Evolutionary conservation across 768 basidiomycete species (phyloP).

Genomic region (Gautieria morchelliformis): DNA sequence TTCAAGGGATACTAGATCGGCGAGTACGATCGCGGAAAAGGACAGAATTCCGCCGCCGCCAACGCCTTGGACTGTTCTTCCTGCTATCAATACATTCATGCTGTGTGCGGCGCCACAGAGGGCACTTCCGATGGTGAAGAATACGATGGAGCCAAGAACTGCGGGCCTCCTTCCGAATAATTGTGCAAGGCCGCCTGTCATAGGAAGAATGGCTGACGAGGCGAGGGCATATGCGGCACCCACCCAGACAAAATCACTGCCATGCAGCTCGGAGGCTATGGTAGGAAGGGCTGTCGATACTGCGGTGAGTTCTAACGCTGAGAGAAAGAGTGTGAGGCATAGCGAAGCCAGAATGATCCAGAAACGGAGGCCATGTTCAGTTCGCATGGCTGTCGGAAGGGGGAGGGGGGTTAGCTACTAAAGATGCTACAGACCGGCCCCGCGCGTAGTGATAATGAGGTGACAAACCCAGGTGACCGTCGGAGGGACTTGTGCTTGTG

Average conservation of each 20-base stretch:
- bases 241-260: slow-evolving; percentile 20
- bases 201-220: slow-evolving; percentile 25
- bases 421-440: too few relatives aligned
- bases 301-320: slow-evolving; percentile 21
- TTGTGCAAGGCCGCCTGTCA: slow-evolving; percentile 22
- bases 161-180: slow-evolving; percentile 27
- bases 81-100: slow-evolving; percentile 33
- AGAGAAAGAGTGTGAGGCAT: slow-evolving; percentile 16
- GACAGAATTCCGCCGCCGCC: slow-evolving; percentile 22
- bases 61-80: slow-evolving; percentile 25
- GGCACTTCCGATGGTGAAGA: slow-evolving; percentile 30
- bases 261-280: slow-evolving; percentile 18
- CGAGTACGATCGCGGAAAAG: slow-evolving; percentile 23
- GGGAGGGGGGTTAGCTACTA: too few relatives aligned
- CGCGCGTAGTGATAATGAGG: too few relatives aligned
- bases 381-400: not conserved
- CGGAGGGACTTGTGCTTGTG: too few relatives aligned
- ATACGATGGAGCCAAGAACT: slow-evolving; percentile 19
- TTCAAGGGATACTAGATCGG: slow-evolving; percentile 29
- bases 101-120: slow-evolving; percentile 28
- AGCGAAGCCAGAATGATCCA: slow-evolving; percentile 20
- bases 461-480: too few relatives aligned
- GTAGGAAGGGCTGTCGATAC: slow-evolving; percentile 16
- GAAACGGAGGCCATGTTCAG: slow-evolving; percentile 12
- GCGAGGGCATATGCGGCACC: slow-evolving; percentile 25